A percentile compares a stretch with the other conserved stretches of the same genome.
These are phyloP conservation scores for Venturiaceae sp. DNA, from an alignment of 2,329 filamentous ascomycete genomes.

Conservation along the genomic window DNA sequence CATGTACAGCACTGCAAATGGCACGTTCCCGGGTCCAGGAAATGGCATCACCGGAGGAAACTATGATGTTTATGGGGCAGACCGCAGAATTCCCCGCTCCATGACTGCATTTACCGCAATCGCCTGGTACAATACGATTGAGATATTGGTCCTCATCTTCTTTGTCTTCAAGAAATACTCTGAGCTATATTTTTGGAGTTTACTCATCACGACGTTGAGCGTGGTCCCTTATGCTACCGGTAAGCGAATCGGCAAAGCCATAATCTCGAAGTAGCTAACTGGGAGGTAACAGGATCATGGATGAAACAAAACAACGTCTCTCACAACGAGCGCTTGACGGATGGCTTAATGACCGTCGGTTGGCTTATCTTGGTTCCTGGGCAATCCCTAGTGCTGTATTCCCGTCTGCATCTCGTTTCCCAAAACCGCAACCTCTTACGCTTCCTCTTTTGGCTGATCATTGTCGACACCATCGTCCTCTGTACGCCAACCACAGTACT, in stretches of 20 bases:
- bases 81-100: background rate
- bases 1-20: too few species aligned
- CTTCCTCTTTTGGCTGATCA: conserved; percentile 47
- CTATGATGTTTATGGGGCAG: background rate
- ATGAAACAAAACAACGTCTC: conserved; percentile 36
- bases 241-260: too few species aligned
- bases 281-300: too few species aligned
- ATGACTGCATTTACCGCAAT: conserved; percentile 11
- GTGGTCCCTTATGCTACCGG: conserved; percentile 38
- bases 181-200: conserved; percentile 40
- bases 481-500: conserved; percentile 46
- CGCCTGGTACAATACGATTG: conserved; percentile 31
- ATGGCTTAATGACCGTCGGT: conserved; percentile 39
- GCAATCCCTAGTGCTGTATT: conserved; percentile 53
- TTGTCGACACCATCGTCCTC: conserved; percentile 42
- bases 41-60: conserved; percentile 1
- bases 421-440: conserved; percentile 39
- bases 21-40: too few species aligned
- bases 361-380: conserved; percentile 54
- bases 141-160: conserved; percentile 36
- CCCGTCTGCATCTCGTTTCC: conserved; percentile 50
- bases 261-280: too few species aligned
- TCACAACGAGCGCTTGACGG: conserved; percentile 23
- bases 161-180: conserved; percentile 36
- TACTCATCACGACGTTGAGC: conserved; percentile 32